Evolutionary conservation across 345 rosid genomes (phyloP).

Genomic region (Camelina sativa): DNA sequence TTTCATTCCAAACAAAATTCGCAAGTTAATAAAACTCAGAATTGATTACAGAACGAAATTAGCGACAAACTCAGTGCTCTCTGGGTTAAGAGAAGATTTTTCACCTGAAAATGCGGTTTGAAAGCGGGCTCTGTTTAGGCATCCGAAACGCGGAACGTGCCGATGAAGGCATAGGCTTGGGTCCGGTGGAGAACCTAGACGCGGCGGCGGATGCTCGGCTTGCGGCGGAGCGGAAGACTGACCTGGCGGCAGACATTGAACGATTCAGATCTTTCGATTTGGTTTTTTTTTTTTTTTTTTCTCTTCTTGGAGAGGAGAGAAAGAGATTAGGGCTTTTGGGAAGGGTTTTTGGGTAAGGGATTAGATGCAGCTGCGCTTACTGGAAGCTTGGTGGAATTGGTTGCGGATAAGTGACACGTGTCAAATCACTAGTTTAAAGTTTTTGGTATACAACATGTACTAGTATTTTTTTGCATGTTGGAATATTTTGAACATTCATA

Average conservation of each 20-base stretch:
- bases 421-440: neutral
- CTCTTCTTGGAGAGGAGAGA: neutral
- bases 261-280: neutral
- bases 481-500: too few relatives aligned
- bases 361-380: slow-evolving; percentile 34
- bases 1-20: slow-evolving; percentile 15
- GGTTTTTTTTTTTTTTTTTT: neutral
- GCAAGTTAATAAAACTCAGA: neutral
- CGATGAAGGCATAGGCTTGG: slow-evolving; percentile 51
- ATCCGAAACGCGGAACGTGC: slow-evolving; percentile 57
- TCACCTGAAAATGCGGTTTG: slow-evolving; percentile 74
- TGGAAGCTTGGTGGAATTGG: neutral
- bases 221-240: slow-evolving; percentile 67
- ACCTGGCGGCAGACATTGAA: slow-evolving; percentile 78
- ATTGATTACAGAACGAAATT: neutral
- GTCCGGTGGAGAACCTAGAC: slow-evolving; percentile 45
- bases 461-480: too few relatives aligned
- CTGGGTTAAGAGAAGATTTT: neutral
- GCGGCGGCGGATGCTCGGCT: slow-evolving; percentile 46
- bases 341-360: slow-evolving; percentile 21
- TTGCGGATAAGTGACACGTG: slow-evolving; percentile 8
- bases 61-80: neutral
- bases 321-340: slow-evolving; percentile 29
- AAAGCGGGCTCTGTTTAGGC: slow-evolving; percentile 58
- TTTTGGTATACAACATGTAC: too few relatives aligned